Percentiles rank a stretch among this genome's conserved stretches.
phyloP scores from a whole-genome alignment of 805 yeast species.

The Candida morakotiae region DNA sequence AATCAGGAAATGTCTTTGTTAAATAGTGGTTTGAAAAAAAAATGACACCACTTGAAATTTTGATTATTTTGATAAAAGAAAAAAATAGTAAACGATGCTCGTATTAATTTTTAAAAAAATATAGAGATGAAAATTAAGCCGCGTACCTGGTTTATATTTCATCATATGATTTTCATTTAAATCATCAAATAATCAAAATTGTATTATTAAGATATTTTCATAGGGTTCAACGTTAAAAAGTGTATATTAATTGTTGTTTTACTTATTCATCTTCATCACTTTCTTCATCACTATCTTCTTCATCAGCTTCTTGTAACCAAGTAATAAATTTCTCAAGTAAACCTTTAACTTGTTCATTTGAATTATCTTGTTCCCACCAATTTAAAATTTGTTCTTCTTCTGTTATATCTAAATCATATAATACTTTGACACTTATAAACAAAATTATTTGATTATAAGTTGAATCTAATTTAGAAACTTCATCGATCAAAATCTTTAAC shows the following conservation, averaged over 20 bases:
- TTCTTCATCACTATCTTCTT: conserved; percentile 39
- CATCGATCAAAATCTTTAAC: conserved; percentile 46
- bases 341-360: conserved; percentile 45
- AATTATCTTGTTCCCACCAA: conserved; percentile 68
- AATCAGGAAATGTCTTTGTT: too few species aligned
- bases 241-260: too few species aligned
- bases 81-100: conserved; percentile 1
- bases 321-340: conserved; percentile 72
- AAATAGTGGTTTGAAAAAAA: too few species aligned
- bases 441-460: conserved; percentile 47
- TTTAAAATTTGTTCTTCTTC: conserved; percentile 74
- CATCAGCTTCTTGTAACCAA: conserved; percentile 82
- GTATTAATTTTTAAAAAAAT: neutral
- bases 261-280: conserved; percentile 29
- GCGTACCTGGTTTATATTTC: neutral
- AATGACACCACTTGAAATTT: conserved; percentile 5
- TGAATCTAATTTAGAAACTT: conserved; percentile 29
- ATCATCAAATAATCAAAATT: too few species aligned
- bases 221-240: too few species aligned
- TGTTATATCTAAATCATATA: conserved; percentile 78
- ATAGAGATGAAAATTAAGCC: neutral
- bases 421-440: conserved; percentile 49
- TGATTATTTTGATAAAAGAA: neutral
- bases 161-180: neutral
- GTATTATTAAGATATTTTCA: too few species aligned